Evolutionary conservation across 1,284 basidiomycete genomes (phyloP).

Genomic region (Fomitopsis pinicola): DNA sequence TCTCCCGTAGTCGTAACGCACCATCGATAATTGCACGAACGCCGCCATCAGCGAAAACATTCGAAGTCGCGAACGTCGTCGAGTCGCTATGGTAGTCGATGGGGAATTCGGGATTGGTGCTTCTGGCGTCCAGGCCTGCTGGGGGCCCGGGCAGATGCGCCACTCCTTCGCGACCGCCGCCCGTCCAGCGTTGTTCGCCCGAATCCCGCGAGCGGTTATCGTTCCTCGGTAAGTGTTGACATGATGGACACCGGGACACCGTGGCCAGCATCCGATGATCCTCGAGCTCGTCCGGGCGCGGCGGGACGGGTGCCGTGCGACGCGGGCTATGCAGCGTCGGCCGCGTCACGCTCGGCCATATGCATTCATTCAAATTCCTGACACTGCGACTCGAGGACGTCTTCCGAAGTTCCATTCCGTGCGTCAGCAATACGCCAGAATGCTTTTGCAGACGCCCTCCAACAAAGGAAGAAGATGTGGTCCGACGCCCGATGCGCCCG

Average conservation of each 20-base stretch:
- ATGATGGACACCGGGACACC: not conserved
- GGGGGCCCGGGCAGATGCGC: not conserved
- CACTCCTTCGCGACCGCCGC: not conserved
- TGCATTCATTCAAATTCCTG: not conserved
- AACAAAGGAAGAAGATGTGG: not conserved
- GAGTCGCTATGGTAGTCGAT: not conserved
- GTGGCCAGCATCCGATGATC: not conserved
- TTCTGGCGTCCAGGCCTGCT: not conserved
- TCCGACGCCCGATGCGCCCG: not conserved
- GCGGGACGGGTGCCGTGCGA: not conserved
- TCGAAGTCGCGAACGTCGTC: not conserved
- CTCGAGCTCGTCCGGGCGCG: not conserved
- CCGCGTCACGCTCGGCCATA: not conserved
- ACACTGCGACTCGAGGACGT: not conserved
- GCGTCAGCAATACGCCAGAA: not conserved
- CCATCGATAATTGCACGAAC: not conserved
- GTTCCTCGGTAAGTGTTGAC: not conserved
- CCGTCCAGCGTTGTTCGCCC: not conserved
- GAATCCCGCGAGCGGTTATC: not conserved
- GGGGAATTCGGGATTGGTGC: not conserved
- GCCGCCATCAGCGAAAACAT: not conserved
- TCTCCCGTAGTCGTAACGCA: not conserved
- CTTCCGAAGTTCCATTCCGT: not conserved
- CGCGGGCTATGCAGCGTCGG: not conserved
- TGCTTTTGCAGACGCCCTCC: not conserved